Evolutionary conservation across 192 early-diverging fungal genomes (phyloP).

Genomic region (Geranomyces variabilis): DNA sequence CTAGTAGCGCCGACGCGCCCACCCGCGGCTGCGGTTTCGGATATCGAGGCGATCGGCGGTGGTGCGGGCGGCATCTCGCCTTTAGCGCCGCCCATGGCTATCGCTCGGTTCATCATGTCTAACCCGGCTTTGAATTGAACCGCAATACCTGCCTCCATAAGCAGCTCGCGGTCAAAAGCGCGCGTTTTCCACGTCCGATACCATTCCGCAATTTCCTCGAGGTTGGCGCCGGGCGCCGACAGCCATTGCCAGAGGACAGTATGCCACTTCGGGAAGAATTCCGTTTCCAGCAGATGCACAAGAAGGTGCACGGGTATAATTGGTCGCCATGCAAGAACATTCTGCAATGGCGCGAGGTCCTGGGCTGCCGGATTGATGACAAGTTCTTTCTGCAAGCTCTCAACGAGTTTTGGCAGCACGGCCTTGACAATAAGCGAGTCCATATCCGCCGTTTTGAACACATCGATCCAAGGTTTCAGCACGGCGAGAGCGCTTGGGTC

Average conservation of each 20-base stretch:
- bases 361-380: conserved; percentile 75
- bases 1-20: conserved; percentile 14
- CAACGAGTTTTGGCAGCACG: conserved; percentile 73
- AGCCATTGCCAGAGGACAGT: conserved; percentile 73
- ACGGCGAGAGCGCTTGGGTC: conserved; percentile 48
- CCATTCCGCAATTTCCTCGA: conserved; percentile 72
- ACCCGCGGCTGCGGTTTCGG: conserved; percentile 26
- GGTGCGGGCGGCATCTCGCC: conserved; percentile 39
- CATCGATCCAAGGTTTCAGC: conserved; percentile 67
- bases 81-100: conserved; percentile 33
- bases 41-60: conserved; percentile 30
- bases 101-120: conserved; percentile 67
- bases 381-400: conserved; percentile 63
- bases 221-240: conserved; percentile 49
- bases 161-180: conserved; percentile 52
- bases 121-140: conserved; percentile 66
- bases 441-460: conserved; percentile 61
- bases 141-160: conserved; percentile 49
- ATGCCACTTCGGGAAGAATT: conserved; percentile 84
- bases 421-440: conserved; percentile 61
- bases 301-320: conserved; percentile 55
- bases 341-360: conserved; percentile 64
- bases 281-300: conserved; percentile 66
- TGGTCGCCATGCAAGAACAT: conserved; percentile 67
- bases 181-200: conserved; percentile 66